Evolutionary conservation across 2,329 filamentous ascomycete genomes (phyloP), one percentile per base, ranked within the genome.

Genomic region (Sclerotinia borealis): DNA sequence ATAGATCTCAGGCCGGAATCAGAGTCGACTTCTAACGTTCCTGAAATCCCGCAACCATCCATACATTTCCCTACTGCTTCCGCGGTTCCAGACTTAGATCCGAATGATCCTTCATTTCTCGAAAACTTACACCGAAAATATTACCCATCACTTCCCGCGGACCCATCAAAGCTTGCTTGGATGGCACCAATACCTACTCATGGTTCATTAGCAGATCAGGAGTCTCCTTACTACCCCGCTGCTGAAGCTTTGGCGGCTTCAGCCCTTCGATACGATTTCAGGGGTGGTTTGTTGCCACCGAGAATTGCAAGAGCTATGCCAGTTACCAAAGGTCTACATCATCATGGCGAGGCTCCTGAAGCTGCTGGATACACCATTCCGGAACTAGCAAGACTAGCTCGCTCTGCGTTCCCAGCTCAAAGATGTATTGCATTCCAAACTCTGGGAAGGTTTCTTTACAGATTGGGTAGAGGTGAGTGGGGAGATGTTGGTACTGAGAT

Each of bases 281-380:
- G 82, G 58, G 95, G 93, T 66, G 82, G 83, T 0, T 81, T 99
- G 3, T 81, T 99, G 15, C 86, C 93, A 0, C 95, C 95, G 0
- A 82, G 85, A 55, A 83, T 86, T 39, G 87, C 92, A 31, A 83
- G 92, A 62, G 80, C 84, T 2, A 86, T 98, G 31, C 90, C 93
- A 6, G 85, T 85, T 1, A 87, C 86, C 15, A 85, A 88, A 65
- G 95, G 95, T 0, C 82, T 99, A 17, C 95, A 99, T 75, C 93
- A 99, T 75, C 95, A 99, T 75, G 92, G 90, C 67, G 86, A 93
- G 64, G 93, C 93, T 1, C 95, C 95, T 19, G 92, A 96, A 76
- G 91, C 93, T 1, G 95, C 95, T 0, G 95, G 95, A 0, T 99
- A 99, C 76, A 98, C 95, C 0, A 84, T 99, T 36, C 85, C 87